Percentiles rank a stretch among this genome's conserved stretches.
phyloP scores from a whole-genome alignment of 805 yeast genomes.

The Metschnikowia shivogae region DNA sequence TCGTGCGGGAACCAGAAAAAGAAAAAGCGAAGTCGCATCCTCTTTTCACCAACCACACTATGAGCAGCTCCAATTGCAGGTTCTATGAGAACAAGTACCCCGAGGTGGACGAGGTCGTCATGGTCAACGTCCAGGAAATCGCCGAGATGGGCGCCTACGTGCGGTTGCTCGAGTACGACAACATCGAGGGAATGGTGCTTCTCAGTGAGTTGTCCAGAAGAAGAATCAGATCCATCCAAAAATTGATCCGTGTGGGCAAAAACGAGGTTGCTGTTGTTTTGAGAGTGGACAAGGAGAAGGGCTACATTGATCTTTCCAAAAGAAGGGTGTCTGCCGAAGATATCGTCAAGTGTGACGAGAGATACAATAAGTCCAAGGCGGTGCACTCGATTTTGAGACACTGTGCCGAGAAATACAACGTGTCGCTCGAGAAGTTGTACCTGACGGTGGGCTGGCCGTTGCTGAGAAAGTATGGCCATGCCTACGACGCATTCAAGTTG shows the following conservation, averaged over 20 bases:
- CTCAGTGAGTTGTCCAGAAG: slow-evolving; percentile 95
- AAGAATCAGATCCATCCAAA: slow-evolving; percentile 97
- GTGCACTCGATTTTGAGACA: slow-evolving; percentile 98
- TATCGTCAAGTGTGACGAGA: slow-evolving; percentile 94
- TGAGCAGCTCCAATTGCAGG: slow-evolving; percentile 90
- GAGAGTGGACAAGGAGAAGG: slow-evolving; percentile 98
- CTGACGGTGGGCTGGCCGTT: slow-evolving; percentile 95
- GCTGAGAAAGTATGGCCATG: slow-evolving; percentile 92
- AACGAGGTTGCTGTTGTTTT: slow-evolving; percentile 97
- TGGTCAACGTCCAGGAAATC: slow-evolving; percentile 97
- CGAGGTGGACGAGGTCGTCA: slow-evolving; percentile 97
- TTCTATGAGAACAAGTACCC: slow-evolving; percentile 98
- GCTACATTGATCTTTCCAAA: slow-evolving; percentile 94
- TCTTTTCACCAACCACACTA: slow-evolving; percentile 21
- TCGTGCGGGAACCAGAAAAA: slow-evolving; percentile 7
- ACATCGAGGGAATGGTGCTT: slow-evolving; percentile 97
- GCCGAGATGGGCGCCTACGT: slow-evolving; percentile 99
- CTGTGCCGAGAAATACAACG: slow-evolving; percentile 93
- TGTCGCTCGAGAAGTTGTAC: slow-evolving; percentile 81
- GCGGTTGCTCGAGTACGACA: slow-evolving; percentile 91
- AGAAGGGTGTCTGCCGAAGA: slow-evolving; percentile 98
- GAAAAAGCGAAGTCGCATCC: not conserved
- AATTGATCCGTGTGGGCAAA: slow-evolving; percentile 95
- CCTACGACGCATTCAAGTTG: slow-evolving; percentile 94
- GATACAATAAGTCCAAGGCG: slow-evolving; percentile 93